Percentiles rank a stretch among this genome's conserved stretches.
Conservation (phyloP, 164 flowering plant genomes). For the Aristolochia californica region DNA sequence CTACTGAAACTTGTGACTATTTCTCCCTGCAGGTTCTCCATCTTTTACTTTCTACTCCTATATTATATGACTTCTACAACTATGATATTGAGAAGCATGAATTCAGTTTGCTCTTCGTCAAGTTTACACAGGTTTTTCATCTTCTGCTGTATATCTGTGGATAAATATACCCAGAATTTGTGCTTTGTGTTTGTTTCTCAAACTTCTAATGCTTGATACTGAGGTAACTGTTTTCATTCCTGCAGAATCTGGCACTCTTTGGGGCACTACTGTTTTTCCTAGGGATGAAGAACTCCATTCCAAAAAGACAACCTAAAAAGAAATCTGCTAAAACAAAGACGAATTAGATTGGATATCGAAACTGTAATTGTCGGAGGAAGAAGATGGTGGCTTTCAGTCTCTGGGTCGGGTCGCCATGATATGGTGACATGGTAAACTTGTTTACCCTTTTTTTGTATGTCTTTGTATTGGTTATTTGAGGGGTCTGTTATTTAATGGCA, state of each 20-base stretch:
- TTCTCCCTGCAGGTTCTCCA: slow-evolving; percentile 36
- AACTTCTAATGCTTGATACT: no score
- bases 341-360: slow-evolving; percentile 10
- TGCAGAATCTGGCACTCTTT: slow-evolving; percentile 52
- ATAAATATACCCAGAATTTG: no score
- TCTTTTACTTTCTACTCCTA: slow-evolving; percentile 42
- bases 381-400: no score
- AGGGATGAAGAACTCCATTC: slow-evolving; percentile 60
- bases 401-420: no score
- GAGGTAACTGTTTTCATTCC: background rate
- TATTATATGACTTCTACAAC: slow-evolving; percentile 69
- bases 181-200: no score
- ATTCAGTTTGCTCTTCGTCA: slow-evolving; percentile 40
- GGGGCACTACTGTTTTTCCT: slow-evolving; percentile 63
- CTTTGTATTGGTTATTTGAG: no score
- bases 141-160: no score
- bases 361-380: no score
- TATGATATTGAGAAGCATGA: slow-evolving; percentile 49
- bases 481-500: no score
- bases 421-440: no score
- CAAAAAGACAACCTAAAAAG: slow-evolving; percentile 44
- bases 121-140: slow-evolving; percentile 52
- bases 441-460: no score
- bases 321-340: slow-evolving; percentile 38
- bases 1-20: background rate